Percentiles rank a stretch among this genome's conserved stretches.
These are phyloP conservation scores for Nowakowskiella sp. DNA, from an alignment of 192 early-diverging fungal genomes.

Conservation along the genomic window DNA sequence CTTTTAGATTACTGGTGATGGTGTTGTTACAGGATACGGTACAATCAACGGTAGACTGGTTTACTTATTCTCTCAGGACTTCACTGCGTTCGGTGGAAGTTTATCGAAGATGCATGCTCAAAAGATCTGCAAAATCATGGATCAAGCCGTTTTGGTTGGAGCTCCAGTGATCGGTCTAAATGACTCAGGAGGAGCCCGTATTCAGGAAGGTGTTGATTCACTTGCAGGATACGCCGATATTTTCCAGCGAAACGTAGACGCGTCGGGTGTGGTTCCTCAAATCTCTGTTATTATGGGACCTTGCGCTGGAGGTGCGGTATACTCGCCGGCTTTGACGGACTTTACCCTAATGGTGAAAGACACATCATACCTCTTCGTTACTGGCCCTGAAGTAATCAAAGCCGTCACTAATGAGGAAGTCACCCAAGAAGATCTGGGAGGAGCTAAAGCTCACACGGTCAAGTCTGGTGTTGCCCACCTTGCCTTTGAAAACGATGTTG, in stretches of 20 bases:
- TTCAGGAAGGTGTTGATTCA: slow-evolving; percentile 96
- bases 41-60: slow-evolving; percentile 85
- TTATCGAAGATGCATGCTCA: slow-evolving; percentile 79
- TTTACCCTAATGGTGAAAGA: slow-evolving; percentile 96
- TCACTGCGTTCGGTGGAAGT: slow-evolving; percentile 87
- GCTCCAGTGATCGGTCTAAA: slow-evolving; percentile 94
- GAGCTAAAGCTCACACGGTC: slow-evolving; percentile 79
- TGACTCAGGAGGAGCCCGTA: slow-evolving; percentile 95
- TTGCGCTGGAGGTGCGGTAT: slow-evolving; percentile 94
- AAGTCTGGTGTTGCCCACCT: slow-evolving; percentile 88
- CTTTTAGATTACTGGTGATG: slow-evolving; percentile 75
- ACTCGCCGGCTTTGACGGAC: slow-evolving; percentile 94
- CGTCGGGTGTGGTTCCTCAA: slow-evolving; percentile 91
- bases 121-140: slow-evolving; percentile 91
- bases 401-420: slow-evolving; percentile 91
- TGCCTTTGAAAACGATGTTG: slow-evolving; percentile 91
- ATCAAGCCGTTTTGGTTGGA: slow-evolving; percentile 82
- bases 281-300: slow-evolving; percentile 97
- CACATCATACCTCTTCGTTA: slow-evolving; percentile 93
- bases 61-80: slow-evolving; percentile 90
- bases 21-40: slow-evolving; percentile 93
- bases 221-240: slow-evolving; percentile 95
- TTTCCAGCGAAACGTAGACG: slow-evolving; percentile 87
- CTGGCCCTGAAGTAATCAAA: slow-evolving; percentile 94
- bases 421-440: slow-evolving; percentile 91